These are phyloP conservation scores for Magnusiomyces clavatus DNA, from an alignment of 1,139 yeast genomes.

Conservation along the genomic window DNA sequence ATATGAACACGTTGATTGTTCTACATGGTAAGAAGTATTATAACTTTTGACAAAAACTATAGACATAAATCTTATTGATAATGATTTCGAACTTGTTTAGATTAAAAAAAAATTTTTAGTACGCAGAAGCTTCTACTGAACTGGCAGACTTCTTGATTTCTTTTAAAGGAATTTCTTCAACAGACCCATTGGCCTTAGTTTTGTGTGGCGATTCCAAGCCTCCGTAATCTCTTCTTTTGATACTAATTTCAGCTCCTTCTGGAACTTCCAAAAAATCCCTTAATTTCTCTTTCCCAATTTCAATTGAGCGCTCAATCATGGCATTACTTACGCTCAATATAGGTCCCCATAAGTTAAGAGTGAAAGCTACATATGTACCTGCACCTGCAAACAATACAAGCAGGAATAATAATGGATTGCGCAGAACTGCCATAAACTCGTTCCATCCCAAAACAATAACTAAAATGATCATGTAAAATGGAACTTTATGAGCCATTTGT, in stretches of 20 bases:
- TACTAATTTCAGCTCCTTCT: neutral
- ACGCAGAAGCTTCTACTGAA: neutral
- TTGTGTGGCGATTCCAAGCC: neutral
- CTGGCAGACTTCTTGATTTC: slow-evolving; percentile 5
- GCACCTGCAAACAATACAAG: slow-evolving; percentile 51
- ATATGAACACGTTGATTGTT: no score
- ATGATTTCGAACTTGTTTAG: neutral
- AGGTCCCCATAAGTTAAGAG: slow-evolving; percentile 69
- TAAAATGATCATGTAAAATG: slow-evolving; percentile 69
- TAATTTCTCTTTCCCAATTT: slow-evolving; percentile 51
- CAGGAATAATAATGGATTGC: slow-evolving; percentile 70
- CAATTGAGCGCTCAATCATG: slow-evolving; percentile 49
- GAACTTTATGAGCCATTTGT: slow-evolving; percentile 56
- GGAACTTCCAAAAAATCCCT: slow-evolving; percentile 26
- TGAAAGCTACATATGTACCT: slow-evolving; percentile 59
- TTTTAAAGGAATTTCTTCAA: slow-evolving; percentile 11
- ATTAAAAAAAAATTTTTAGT: neutral
- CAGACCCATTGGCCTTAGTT: neutral
- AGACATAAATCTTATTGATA: neutral
- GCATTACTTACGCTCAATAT: slow-evolving; percentile 53
- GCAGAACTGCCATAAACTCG: slow-evolving; percentile 79
- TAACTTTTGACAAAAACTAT: no score
- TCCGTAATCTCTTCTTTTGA: neutral
- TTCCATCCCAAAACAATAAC: slow-evolving; percentile 86
- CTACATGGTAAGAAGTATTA: no score